Evolutionary conservation across 2,329 filamentous ascomycete genomes (phyloP), one percentile per base, ranked within the genome.

Genomic region (Microdochium paspali): DNA sequence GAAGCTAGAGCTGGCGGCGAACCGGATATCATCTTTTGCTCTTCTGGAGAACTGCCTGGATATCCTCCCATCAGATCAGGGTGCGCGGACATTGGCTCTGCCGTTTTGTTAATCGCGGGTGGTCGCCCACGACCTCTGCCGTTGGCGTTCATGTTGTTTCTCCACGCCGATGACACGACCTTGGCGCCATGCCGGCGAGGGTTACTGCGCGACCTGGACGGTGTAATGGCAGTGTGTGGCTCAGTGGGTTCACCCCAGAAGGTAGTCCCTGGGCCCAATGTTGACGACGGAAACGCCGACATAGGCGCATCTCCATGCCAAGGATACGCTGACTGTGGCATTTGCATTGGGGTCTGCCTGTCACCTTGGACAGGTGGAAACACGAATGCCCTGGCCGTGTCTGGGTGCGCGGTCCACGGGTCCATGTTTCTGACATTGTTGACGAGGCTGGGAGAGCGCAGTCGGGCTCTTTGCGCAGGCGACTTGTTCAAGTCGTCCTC

Each of bases 111-210:
- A 56, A 84, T 87, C 48, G 82, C 85, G 0, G 88, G 87, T 39
- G 90, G 90, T 50, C 90, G 74, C 6, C 90, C 90, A 53, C 90
- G 74, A 13, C 85, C 74, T 62, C 90, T 94, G 2, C 84, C 83
- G 4, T 74, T 79, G 1, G 78, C 69, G 12, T 80, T 72, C 32
- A 74, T 78, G 49, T 76, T 79, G 52, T 80, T 80, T 47, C 85
- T 81, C 90, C 90, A 96, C 1, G 90, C 90, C 10, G 90, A 95
- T 1, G 90, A 95, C 0, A 95, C 88, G 6, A 87, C 89, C 58
- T 80, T 80, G 0, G 89, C 86, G 0, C 90, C 90, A 61, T 94
- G 86, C 3, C 87, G 79, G 47, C 84, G 73, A 47, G 77, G 62
- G 1, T 62, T 65, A 5, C 72, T 64, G 49, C 77, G 73, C 2